phyloP scores from a whole-genome alignment of 805 yeast genomes.

The Candida loeiensis region DNA sequence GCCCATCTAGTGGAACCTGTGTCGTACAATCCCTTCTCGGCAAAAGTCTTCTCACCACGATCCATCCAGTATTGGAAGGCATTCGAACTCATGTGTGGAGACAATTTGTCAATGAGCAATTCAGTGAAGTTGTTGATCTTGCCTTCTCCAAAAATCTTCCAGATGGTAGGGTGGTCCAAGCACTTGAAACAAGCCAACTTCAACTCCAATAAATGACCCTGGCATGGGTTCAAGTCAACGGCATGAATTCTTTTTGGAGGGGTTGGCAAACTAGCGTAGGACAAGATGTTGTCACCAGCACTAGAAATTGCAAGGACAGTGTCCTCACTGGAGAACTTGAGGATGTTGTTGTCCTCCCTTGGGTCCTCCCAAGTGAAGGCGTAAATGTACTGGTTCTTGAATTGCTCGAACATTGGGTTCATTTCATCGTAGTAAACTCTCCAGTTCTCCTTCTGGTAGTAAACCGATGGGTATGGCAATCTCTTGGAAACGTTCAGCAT shows the following conservation, averaged over 20 bases:
- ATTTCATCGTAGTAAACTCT: constrained; percentile 76
- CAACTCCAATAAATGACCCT: constrained; percentile 74
- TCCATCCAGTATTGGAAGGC: constrained; percentile 80
- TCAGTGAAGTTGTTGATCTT: constrained; percentile 47
- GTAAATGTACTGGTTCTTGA: constrained; percentile 75
- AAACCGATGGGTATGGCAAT: constrained; percentile 75
- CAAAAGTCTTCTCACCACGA: constrained; percentile 58
- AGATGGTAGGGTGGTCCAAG: constrained; percentile 54
- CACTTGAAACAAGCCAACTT: constrained; percentile 66
- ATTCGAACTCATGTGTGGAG: constrained; percentile 72
- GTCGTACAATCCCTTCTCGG: constrained; percentile 54
- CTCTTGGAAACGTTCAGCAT: constrained; percentile 56
- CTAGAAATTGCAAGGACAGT: constrained; percentile 81
- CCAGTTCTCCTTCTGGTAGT: constrained; percentile 75
- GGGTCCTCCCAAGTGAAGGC: constrained; percentile 94
- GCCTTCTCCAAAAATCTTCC: constrained; percentile 79
- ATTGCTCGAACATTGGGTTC: constrained; percentile 64
- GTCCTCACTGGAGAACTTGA: constrained; percentile 59
- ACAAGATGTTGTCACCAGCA: constrained; percentile 78
- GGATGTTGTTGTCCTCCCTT: constrained; percentile 67
- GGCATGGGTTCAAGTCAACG: constrained; percentile 80
- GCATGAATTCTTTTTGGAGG: constrained; percentile 80
- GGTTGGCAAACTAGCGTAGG: constrained; percentile 67
- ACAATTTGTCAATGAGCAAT: constrained; percentile 48
- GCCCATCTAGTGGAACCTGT: constrained; percentile 91